phyloP scores from a whole-genome alignment of 371 early-diverging fungal genomes.

The Actinomucor elegans region DNA sequence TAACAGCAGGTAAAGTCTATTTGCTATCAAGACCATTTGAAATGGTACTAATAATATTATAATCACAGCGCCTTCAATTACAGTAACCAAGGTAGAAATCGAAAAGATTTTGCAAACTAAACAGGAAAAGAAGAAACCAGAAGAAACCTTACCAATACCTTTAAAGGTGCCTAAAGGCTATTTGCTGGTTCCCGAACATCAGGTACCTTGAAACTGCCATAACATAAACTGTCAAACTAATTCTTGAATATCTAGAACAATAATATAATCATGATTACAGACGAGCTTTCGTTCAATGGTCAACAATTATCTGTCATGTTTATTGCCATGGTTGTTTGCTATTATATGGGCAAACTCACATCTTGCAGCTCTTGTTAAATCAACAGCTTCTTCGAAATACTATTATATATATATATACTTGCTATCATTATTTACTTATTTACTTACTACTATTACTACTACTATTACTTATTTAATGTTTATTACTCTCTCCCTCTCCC shows the following conservation, averaged over 20 bases:
- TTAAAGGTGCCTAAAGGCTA: slow-evolving; percentile 46
- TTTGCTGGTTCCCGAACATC: slow-evolving; percentile 43
- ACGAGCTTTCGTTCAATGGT: slow-evolving; percentile 51
- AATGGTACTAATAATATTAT: neutral
- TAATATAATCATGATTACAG: slow-evolving; percentile 45
- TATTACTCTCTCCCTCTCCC: neutral
- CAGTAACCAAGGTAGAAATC: neutral
- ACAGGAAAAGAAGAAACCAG: neutral
- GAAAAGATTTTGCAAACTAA: neutral
- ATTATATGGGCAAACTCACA: slow-evolving; percentile 53
- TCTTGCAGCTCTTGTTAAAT: slow-evolving; percentile 18
- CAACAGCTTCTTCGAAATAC: too few relatives aligned
- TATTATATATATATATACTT: too few relatives aligned
- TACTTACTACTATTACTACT: neutral
- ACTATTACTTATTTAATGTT: neutral
- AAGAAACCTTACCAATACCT: neutral
- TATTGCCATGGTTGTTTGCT: slow-evolving; percentile 50
- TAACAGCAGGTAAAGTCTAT: too few relatives aligned
- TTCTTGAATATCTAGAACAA: slow-evolving; percentile 19
- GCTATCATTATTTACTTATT: neutral
- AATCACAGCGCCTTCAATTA: neutral
- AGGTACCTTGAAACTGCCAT: slow-evolving; percentile 21
- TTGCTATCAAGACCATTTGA: neutral
- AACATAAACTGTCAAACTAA: neutral
- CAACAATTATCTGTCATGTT: slow-evolving; percentile 51